These are phyloP conservation scores for Escovopsis sp. DNA, from an alignment of 2,329 filamentous ascomycete genomes.

Conservation along the genomic window DNA sequence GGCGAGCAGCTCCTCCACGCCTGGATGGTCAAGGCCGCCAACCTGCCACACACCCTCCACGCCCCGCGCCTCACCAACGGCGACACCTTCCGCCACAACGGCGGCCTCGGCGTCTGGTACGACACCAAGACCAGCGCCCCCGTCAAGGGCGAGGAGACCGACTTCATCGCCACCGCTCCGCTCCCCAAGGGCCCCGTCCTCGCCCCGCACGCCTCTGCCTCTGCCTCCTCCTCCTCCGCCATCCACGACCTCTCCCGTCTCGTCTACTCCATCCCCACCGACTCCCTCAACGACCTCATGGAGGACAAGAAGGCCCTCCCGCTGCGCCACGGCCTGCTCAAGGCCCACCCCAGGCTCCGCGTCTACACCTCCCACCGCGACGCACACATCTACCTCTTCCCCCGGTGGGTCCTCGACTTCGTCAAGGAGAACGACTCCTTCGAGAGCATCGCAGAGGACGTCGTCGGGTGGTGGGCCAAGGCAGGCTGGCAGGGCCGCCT, in stretches of 20 bases:
- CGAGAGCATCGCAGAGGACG: constrained; percentile 79
- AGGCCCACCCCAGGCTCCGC: constrained; percentile 57
- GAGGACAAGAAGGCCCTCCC: constrained; percentile 61
- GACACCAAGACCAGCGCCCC: constrained; percentile 61
- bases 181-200: constrained; percentile 37
- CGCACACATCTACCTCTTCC: constrained; percentile 89
- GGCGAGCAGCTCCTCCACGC: constrained; percentile 72
- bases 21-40: constrained; percentile 77
- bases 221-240: too few relatives aligned
- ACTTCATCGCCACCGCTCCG: constrained; percentile 71
- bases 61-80: constrained; percentile 25
- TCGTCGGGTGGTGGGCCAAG: constrained; percentile 92
- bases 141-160: constrained; percentile 81
- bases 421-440: constrained; percentile 65
- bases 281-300: constrained; percentile 70
- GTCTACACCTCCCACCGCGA: constrained; percentile 78
- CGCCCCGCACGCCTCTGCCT: constrained; percentile 31
- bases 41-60: constrained; percentile 45
- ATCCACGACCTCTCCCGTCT: constrained; percentile 57
- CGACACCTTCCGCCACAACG: constrained; percentile 37
- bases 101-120: constrained; percentile 83
- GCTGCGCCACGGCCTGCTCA: constrained; percentile 60
- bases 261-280: constrained; percentile 75
- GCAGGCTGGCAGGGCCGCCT: constrained; percentile 78
- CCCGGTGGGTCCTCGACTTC: constrained; percentile 79